Evolutionary conservation across 2,329 filamentous ascomycete genomes (phyloP).

Genomic region (Nemania abortiva): DNA sequence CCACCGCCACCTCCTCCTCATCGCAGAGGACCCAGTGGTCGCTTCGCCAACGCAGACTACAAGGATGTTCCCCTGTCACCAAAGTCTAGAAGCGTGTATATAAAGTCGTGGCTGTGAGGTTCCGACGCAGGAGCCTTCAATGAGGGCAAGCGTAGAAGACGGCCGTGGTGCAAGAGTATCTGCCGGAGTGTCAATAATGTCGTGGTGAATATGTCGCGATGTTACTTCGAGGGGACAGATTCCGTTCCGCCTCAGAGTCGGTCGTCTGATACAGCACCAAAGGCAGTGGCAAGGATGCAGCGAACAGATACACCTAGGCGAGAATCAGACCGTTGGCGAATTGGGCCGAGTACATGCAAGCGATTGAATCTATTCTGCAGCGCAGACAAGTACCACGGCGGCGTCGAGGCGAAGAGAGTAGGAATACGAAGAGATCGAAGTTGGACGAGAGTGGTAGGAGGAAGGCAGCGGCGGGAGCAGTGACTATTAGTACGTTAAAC

Average conservation of each 20-base stretch:
- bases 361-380: constrained; percentile 7
- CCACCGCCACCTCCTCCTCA: constrained; percentile 53
- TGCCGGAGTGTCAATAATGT: constrained; percentile 14
- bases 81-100: constrained; percentile 15
- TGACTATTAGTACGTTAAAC: constrained; percentile 6
- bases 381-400: constrained; percentile 6
- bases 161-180: constrained; percentile 1
- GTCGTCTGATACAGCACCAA: constrained; percentile 21
- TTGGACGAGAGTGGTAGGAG: constrained; percentile 19
- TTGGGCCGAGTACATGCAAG: constrained; percentile 7
- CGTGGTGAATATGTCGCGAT: constrained; percentile 12
- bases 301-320: constrained; percentile 9
- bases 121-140: constrained; percentile 29
- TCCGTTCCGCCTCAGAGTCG: constrained; percentile 11
- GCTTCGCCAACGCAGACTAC: constrained; percentile 42
- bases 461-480: constrained; percentile 24
- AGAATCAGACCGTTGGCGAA: constrained; percentile 5
- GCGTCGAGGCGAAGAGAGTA: constrained; percentile 17
- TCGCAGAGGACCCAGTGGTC: constrained; percentile 53
- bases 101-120: constrained; percentile 14
- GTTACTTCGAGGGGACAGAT: neutral
- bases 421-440: constrained; percentile 13
- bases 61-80: constrained; percentile 15
- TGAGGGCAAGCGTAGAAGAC: constrained; percentile 3
- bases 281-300: constrained; percentile 1